Base-by-base conservation (phyloP, 805 yeast species). In the Zygoascus ofunaensis region DNA sequence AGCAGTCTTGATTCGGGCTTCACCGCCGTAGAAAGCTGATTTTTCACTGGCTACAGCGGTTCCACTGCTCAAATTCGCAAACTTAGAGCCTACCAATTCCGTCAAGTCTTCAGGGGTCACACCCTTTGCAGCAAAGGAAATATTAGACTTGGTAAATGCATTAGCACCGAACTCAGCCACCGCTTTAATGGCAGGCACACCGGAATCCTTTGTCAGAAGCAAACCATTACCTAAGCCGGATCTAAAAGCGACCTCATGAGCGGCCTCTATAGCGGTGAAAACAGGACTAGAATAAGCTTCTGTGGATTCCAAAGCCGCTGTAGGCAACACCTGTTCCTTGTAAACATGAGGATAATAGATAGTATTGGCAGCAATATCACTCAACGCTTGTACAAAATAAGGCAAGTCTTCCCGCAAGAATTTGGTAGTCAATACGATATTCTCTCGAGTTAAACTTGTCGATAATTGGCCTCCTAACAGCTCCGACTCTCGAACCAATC, bases 401-500 rank as follows among this genome's bases (percentile, higher is more conserved):
- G 97, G 97, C 60, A 92, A 77, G 63, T 81, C 84, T 68, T 83
- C 85, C 63, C 80, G 80, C 67, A 90, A 75, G 72, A 92, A 92
- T 56, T 76, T 73, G 48, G 97, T 81, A 55, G 77, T 74, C 60
- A 90, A 76, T 50, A 84, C 77, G 52, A 92, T 76, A 57, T 81
- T 72, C 63, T 92, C 97, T 72, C 96, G 82, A 65, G 84, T 79
- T 56, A 87, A 80, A 46, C 61, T 58, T 37, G 94, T 71, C 41
- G 74, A 61, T 65, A 87, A 76, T 49, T 66, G 68, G 62, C 95
- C 97, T 55, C 98, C 97, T 53, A 90, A 73, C 53, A 92, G 77
- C 71, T 90, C 98, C 42, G 89, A 71, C 71, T 92, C 98, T 69
- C 98, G 84, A 61, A 87, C 83, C 60, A 89, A 73, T 72, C 97